phyloP scores from a whole-genome alignment of 306 rosid genomes.

The Acacia crassicarpa region DNA sequence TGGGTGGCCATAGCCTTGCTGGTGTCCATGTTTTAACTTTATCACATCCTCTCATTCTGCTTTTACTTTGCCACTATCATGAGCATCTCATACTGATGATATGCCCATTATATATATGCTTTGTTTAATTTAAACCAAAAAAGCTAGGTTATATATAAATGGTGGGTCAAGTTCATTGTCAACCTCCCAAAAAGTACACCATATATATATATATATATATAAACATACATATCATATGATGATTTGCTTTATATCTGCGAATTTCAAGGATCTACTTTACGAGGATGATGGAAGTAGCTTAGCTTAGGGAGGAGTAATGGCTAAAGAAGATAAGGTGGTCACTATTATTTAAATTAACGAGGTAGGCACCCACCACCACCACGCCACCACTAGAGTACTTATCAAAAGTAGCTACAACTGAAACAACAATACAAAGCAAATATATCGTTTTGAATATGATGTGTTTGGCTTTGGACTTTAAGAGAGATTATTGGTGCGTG shows the following conservation, averaged over 20 bases:
- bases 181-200: slow-evolving; percentile 32
- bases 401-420: slow-evolving; percentile 28
- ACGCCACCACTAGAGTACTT: neutral
- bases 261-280: slow-evolving; percentile 41
- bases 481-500: slow-evolving; percentile 45
- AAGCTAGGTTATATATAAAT: neutral
- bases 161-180: slow-evolving; percentile 63
- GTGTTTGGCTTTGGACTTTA: slow-evolving; percentile 36
- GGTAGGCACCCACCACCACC: neutral
- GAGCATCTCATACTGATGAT: slow-evolving; percentile 30
- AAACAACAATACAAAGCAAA: neutral
- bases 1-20: slow-evolving; percentile 27
- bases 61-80: slow-evolving; percentile 51
- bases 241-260: neutral
- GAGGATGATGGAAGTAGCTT: slow-evolving; percentile 39
- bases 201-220: slow-evolving; percentile 19
- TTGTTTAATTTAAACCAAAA: neutral
- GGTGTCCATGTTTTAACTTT: slow-evolving; percentile 21
- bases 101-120: neutral
- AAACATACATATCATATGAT: neutral
- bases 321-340: slow-evolving; percentile 72
- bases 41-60: slow-evolving; percentile 37
- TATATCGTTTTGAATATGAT: too few relatives aligned
- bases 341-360: slow-evolving; percentile 48
- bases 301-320: slow-evolving; percentile 45